Percentiles rank a stretch among this genome's conserved stretches.
These are phyloP conservation scores for Aspergillus haitiensis DNA, from an alignment of 495 filamentous ascomycete genomes.

Conservation along the genomic window DNA sequence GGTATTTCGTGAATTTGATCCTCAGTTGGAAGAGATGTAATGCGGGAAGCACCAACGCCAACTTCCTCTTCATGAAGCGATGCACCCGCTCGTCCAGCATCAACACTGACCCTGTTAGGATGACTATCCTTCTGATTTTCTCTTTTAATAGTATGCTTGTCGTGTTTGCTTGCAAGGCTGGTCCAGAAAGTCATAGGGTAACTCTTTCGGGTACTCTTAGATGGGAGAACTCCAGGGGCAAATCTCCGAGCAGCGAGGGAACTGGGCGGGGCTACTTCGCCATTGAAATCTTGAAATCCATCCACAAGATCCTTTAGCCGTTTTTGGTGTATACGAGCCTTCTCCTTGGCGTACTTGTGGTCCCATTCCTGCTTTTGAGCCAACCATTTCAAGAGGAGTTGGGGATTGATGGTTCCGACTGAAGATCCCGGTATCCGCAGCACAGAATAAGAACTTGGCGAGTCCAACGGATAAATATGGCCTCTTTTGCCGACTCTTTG, in stretches of 20 bases:
- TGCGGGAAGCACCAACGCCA: constrained; percentile 1
- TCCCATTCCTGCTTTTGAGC: constrained; percentile 70
- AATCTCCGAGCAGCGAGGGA: constrained; percentile 71
- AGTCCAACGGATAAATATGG: constrained; percentile 62
- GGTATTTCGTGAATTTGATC: constrained; percentile 3
- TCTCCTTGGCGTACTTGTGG: constrained; percentile 61
- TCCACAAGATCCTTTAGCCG: constrained; percentile 66
- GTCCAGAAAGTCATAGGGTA: constrained; percentile 82
- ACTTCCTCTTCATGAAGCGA: constrained; percentile 28
- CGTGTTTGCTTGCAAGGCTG: constrained; percentile 82
- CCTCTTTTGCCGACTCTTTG: constrained; percentile 81
- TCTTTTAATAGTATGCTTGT: constrained; percentile 64
- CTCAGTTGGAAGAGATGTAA: background rate
- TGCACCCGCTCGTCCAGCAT: constrained; percentile 37
- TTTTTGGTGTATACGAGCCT: constrained; percentile 65
- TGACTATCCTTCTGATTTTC: constrained; percentile 41
- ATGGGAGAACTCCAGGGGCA: constrained; percentile 54
- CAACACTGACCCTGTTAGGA: constrained; percentile 35
- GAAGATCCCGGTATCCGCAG: constrained; percentile 60
- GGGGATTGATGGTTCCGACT: constrained; percentile 77
- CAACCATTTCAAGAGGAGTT: constrained; percentile 82
- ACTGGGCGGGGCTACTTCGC: constrained; percentile 78
- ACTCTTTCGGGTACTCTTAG: constrained; percentile 53
- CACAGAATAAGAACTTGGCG: constrained; percentile 58
- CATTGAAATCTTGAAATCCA: constrained; percentile 69